A percentile compares a stretch with the other conserved stretches of the same genome.
phyloP scores from a whole-genome alignment of 2,329 filamentous ascomycete genomes.

The Coniochaeta sp. region DNA sequence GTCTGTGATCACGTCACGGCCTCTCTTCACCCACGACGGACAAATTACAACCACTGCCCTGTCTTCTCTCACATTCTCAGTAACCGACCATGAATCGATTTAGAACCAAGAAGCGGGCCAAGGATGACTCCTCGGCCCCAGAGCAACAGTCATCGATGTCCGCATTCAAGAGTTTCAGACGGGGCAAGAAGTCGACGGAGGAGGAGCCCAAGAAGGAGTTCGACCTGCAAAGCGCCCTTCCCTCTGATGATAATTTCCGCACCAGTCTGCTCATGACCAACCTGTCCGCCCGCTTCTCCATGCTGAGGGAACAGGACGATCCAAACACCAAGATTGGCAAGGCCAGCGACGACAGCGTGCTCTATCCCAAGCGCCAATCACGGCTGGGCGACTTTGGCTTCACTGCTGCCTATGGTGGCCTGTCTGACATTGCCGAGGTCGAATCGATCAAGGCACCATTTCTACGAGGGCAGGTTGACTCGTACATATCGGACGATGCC shows the following conservation, averaged over 20 bases:
- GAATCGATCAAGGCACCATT: conserved; percentile 66
- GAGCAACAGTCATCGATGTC: conserved; percentile 40
- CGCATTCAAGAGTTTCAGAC: conserved; percentile 42
- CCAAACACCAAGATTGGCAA: conserved; percentile 85
- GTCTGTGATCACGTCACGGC: background rate
- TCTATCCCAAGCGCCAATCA: conserved; percentile 76
- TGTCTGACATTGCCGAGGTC: conserved; percentile 86
- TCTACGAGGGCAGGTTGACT: conserved; percentile 52
- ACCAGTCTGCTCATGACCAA: conserved; percentile 96
- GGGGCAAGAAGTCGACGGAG: conserved; percentile 45
- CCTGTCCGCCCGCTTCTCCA: conserved; percentile 90
- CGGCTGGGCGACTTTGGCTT: conserved; percentile 65
- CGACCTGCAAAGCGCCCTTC: conserved; percentile 68
- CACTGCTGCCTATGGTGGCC: conserved; percentile 29
- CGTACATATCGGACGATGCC: conserved; percentile 62
- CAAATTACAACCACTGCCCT: background rate
- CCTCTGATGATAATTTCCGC: conserved; percentile 81
- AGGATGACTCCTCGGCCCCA: conserved; percentile 42
- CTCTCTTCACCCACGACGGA: background rate
- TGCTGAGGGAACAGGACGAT: conserved; percentile 92
- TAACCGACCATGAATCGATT: conserved; percentile 64
- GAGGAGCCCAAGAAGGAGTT: conserved; percentile 58
- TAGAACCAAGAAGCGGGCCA: conserved; percentile 63
- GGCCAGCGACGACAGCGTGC: conserved; percentile 88
- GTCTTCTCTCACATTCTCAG: background rate